Evolutionary conservation across 225 moss, liverwort and hornwort genomes (phyloP).

Genomic region (Bryoerythrophyllum caledonicum): DNA sequence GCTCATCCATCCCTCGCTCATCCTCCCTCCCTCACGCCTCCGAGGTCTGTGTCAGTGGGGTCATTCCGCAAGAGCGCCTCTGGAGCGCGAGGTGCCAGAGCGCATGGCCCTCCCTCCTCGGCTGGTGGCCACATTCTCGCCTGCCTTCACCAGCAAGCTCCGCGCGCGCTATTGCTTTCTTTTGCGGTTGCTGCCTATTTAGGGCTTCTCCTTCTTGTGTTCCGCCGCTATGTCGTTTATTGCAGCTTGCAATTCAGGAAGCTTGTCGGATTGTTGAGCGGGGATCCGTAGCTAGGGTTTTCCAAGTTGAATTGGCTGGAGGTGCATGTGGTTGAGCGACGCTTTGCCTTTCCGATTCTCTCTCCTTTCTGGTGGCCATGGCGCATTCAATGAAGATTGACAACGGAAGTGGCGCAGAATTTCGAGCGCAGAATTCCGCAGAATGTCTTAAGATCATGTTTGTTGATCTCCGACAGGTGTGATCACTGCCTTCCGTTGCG

Average conservation of each 20-base stretch:
- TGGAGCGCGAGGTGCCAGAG: constrained; percentile 14
- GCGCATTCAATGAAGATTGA: constrained; percentile 38
- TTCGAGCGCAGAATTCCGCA: constrained; percentile 5
- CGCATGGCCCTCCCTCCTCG: constrained; percentile 2
- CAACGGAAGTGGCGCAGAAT: constrained; percentile 16
- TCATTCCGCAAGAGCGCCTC: background rate
- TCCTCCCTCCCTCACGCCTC: constrained; percentile 6
- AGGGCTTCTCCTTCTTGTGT: background rate
- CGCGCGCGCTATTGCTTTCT: background rate
- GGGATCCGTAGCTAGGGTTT: constrained; percentile 11
- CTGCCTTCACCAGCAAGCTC: background rate
- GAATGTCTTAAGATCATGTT: constrained; percentile 32
- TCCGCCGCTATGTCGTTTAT: constrained; percentile 11
- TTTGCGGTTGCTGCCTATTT: background rate
- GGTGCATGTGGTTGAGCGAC: background rate
- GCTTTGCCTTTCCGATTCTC: background rate
- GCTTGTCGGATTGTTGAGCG: background rate
- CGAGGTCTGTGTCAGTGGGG: background rate
- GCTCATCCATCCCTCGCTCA: constrained; percentile 44
- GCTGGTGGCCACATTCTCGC: constrained; percentile 23
- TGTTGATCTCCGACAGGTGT: constrained; percentile 45
- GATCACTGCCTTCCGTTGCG: background rate
- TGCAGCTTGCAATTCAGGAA: background rate
- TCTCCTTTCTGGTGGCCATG: constrained; percentile 23
- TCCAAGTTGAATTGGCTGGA: background rate